Evolutionary conservation across 2,329 filamentous ascomycete genomes (phyloP), one percentile per base, ranked within the genome.

Genomic region (Blastomyces parvus): DNA sequence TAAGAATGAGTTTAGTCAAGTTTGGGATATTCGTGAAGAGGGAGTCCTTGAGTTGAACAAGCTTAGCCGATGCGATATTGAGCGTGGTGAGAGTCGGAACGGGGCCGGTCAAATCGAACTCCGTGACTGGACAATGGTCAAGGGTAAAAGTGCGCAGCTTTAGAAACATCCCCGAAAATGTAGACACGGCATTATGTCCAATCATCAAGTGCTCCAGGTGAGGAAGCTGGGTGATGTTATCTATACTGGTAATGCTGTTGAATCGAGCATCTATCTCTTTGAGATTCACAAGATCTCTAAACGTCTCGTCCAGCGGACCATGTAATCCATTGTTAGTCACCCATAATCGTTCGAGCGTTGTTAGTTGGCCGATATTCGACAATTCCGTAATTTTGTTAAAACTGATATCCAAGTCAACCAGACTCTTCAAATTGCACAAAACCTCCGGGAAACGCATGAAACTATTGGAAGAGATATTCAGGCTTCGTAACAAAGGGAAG

Each of bases 181-280:
- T 88, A 0, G 92, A 95, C 58, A 99, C 89, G 58, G 85, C 84
- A 74, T 99, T 99, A 80, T 99, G 93, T 56, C 96, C 93, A 44
- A 93, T 88, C 64, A 91, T 89, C 30, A 97, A 79, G 66, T 90
- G 89, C 76, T 99, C 94, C 48, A 99, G 79, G 68, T 89, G 89
- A 2, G 93, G 93, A 22, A 99, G 81, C 65, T 88, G 83, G 2
- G 90, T 88, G 66, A 97, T 86, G 62, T 91, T 86, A 73, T 97
- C 90, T 71, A 99, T 96, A 71, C 86, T 91, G 59, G 87, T 87
- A 63, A 99, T 89, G 22, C 84, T 83, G 72, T 99, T 99, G 80
- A 95, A 97, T 67, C 96, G 91, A 67, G 96, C 87, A 75, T 99
- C 94, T 53, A 99, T 85, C 75, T 97, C 93, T 66, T 90, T 90